These are phyloP conservation scores for Tulasnella sp. DNA, from an alignment of 768 basidiomycete genomes.

Conservation along the genomic window DNA sequence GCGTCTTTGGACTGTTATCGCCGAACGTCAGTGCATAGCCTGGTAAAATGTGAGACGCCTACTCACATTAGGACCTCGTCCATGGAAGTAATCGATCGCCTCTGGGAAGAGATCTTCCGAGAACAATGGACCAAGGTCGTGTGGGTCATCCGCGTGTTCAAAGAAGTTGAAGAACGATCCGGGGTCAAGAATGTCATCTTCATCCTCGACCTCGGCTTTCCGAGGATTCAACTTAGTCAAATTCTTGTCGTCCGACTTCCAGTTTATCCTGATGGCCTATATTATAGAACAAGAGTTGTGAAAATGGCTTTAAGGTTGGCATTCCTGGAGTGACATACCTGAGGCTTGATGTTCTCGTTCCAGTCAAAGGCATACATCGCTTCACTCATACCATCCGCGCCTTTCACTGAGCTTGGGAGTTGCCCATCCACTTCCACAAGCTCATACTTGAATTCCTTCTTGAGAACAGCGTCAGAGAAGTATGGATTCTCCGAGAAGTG, in stretches of 20 bases:
- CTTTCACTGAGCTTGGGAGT: conserved; percentile 9
- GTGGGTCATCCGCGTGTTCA: conserved; percentile 47
- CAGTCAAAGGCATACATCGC: conserved; percentile 74
- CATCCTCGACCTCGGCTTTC: conserved; percentile 43
- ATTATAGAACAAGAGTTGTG: neutral
- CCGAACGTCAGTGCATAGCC: neutral
- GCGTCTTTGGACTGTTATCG: conserved; percentile 37
- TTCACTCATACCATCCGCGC: conserved; percentile 59
- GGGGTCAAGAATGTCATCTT: conserved; percentile 50
- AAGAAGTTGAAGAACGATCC: conserved; percentile 90
- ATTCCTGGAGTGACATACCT: conserved; percentile 33
- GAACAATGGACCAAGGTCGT: conserved; percentile 63
- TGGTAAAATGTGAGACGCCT: neutral
- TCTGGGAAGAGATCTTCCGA: conserved; percentile 72
- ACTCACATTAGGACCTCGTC: conserved; percentile 25
- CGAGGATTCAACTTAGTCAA: conserved; percentile 65
- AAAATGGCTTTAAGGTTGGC: neutral
- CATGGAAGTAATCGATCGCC: conserved; percentile 73
- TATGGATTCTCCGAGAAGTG: conserved; percentile 80
- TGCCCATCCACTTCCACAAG: conserved; percentile 49
- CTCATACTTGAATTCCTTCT: conserved; percentile 70
- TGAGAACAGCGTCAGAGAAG: conserved; percentile 64
- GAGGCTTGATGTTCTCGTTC: conserved; percentile 59
- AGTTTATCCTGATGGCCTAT: conserved; percentile 61
- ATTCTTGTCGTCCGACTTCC: conserved; percentile 71